phyloP scores from a whole-genome alignment of 345 rosid species.

The Linum usitatissimum region DNA sequence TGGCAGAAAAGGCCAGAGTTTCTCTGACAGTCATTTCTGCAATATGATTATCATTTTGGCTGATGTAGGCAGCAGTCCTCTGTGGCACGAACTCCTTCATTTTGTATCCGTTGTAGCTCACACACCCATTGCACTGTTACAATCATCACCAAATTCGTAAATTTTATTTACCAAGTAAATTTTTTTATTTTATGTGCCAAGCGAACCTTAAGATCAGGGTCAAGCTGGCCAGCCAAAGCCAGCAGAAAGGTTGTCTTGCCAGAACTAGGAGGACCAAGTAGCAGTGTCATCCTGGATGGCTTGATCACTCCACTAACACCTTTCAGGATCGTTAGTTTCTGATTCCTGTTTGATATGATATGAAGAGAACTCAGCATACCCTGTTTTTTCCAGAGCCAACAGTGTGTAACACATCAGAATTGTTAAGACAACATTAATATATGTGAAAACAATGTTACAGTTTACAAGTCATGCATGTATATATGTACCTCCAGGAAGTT shows the following conservation, averaged over 20 bases:
- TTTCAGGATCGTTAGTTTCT: background rate
- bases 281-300: slow-evolving; percentile 3
- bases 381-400: background rate
- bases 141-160: too few species aligned
- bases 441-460: too few species aligned
- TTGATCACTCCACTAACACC: slow-evolving; percentile 2
- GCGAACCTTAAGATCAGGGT: slow-evolving; percentile 1
- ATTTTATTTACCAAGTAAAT: background rate
- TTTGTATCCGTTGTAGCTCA: slow-evolving; percentile 1
- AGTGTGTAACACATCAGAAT: background rate
- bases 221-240: slow-evolving; percentile 3
- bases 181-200: background rate
- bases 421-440: background rate
- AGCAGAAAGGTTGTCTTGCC: background rate
- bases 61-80: background rate
- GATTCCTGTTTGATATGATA: background rate
- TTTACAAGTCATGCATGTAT: background rate
- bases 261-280: slow-evolving; percentile 2
- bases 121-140: background rate
- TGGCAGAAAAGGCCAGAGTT: slow-evolving; percentile 3
- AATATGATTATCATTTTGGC: slow-evolving; percentile 1
- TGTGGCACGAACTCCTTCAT: background rate
- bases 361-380: background rate
- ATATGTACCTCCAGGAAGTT: background rate
- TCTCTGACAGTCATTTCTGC: slow-evolving; percentile 6